A percentile compares a stretch with the other conserved stretches of the same genome.
These are phyloP conservation scores for Aechmea fasciata DNA, from an alignment of 176 grass and related monocot genomes.

Conservation along the genomic window DNA sequence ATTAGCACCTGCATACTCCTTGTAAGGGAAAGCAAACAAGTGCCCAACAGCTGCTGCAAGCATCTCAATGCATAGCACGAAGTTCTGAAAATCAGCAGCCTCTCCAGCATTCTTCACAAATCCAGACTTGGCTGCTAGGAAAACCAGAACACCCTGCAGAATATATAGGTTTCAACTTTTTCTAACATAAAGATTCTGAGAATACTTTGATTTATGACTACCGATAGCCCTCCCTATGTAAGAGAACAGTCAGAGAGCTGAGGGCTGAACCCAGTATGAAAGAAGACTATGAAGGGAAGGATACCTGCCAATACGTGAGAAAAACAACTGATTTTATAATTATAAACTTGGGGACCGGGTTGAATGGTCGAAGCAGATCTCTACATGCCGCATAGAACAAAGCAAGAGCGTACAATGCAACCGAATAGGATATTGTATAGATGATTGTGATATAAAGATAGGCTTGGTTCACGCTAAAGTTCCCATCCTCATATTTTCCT, in stretches of 20 bases:
- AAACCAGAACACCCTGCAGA: conserved; percentile 85
- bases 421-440: conserved; percentile 86
- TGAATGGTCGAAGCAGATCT: conserved; percentile 82
- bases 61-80: conserved; percentile 91
- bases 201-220: neutral
- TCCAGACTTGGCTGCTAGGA: conserved; percentile 87
- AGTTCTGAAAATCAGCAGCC: conserved; percentile 88
- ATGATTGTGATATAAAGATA: conserved; percentile 99
- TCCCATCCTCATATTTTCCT: conserved; percentile 83
- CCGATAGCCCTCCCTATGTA: neutral
- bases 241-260: neutral
- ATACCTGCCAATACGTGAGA: conserved; percentile 99
- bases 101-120: conserved; percentile 76
- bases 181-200: conserved; percentile 1
- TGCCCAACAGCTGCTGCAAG: conserved; percentile 73
- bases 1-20: conserved; percentile 91
- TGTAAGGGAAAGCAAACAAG: conserved; percentile 82
- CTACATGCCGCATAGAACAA: conserved; percentile 93
- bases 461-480: conserved; percentile 86
- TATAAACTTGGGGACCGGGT: conserved; percentile 93
- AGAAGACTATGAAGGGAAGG: neutral
- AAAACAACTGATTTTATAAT: conserved; percentile 98
- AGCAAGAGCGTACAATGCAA: conserved; percentile 80
- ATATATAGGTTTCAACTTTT: conserved; percentile 3
- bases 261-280: neutral